Evolutionary conservation across 208 protist species (phyloP), one percentile per base, ranked within the genome.

Genomic region (Acanthamoeba castellanii): DNA sequence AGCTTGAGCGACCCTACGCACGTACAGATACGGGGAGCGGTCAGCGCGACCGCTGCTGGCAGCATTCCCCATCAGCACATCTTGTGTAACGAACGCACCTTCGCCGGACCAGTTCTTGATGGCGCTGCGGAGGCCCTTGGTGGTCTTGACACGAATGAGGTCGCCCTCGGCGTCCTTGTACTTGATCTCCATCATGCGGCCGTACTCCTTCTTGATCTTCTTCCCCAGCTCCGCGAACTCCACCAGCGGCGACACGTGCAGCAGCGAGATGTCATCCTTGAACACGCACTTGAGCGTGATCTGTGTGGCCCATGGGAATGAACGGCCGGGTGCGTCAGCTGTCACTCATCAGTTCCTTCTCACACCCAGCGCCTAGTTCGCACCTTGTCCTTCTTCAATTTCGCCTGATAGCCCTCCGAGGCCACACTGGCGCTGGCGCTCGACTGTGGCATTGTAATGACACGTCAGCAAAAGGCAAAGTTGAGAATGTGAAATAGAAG

Each of bases 81-180:
- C 37, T 3, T 42, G 37, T 42, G 37, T 3, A 42, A 42, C 3
- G 42, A 45, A 45, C 42, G 42, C 20, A 76, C 87, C 87, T 55
- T 68, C 30, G 27, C 87, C 87, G 16, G 6, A 27, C 87, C 87
- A 92, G 25, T n/a, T 45, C 68, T 94, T 84, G 68, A 94, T 94
- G 47, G 90, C 90, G 27, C 34, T 57, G 8, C 72, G 45, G 70
- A 94, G 37, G 42, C n/a, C 70, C 37, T 84, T 94, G 18, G 70
- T 94, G 45, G 20, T 85, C 47, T 55, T 55, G 13, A 94, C 50
- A 3, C 70, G 66, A n/a, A 94, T 85, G 22, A 61, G 25, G 70
- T 94, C 90, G 11, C 90, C 90, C 59, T 94, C 90, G 22, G 64
- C 64, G 59, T 94, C 90, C 90, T 76, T 94, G 68, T 85, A 94